Base-by-base conservation (phyloP, 2,329 filamentous ascomycete genomes). In the Claviceps sp. region DNA sequence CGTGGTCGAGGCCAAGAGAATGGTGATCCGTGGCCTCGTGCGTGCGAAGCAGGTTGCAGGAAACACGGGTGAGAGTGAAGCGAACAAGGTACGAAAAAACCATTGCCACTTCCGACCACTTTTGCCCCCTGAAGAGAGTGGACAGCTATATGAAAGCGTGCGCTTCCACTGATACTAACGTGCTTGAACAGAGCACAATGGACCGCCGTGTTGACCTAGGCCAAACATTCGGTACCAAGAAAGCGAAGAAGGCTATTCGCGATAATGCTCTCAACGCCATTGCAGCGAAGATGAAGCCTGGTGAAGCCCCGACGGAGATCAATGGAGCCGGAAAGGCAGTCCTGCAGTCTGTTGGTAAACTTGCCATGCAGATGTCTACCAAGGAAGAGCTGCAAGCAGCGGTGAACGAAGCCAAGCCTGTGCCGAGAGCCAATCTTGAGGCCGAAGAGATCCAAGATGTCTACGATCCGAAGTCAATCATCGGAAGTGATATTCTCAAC, bases 171-270 rank as follows among this genome's bases (percentile, higher is more conserved):
- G n/a, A 34, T 50, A 41, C 63, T 57, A 65, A 68, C 55, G 17
- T 37, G 47, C 40, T 40, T 54, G 7, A 30, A 17, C 59, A 83
- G 80, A 77, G 71, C 45, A 77, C 76, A 61, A 70, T 76, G 60
- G 78, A 84, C 30, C 77, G 78, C 62, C 80, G 79, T 59, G 83
- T 81, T 59, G 79, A 83, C 2, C 80, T 94, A 13, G 86, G 85
- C 42, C 77, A 86, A 60, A 81, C 84, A 37, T 94, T 94, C 61
- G 88, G 88, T 65, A 91, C 87, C 26, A 89, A 87, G 72, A 91
- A 90, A 69, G 85, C 87, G 22, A 85, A 83, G 73, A 91, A 90
- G 70, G 84, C 81, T 1, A 81, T 93, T 58, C 74, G 76, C 30
- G 78, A 82, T 52, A 74, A 78, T 56, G 81, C 81, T 2, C 76